Percentiles rank a stretch among this genome's conserved stretches.
These are phyloP conservation scores for Besnoitia besnoiti DNA, from an alignment of 169 alveolate species.

Conservation along the genomic window DNA sequence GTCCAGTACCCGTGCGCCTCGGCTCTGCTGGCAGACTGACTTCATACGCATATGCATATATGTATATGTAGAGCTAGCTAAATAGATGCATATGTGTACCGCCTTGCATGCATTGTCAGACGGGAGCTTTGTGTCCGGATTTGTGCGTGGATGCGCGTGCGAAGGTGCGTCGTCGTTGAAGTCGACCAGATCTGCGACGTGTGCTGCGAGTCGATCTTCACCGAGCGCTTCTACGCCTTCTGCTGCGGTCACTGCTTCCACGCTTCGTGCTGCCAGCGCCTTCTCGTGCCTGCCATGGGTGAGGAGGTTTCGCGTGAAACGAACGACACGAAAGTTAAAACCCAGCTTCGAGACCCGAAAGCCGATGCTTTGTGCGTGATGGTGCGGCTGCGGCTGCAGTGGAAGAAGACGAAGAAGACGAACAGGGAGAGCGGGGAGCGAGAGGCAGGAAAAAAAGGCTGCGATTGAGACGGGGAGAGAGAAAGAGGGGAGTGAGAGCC, in stretches of 20 bases:
- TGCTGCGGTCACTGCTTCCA: conserved; percentile 45
- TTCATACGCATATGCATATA: too few species aligned
- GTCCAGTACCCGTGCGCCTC: too few species aligned
- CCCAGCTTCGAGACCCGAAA: too few species aligned
- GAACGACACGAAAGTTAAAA: background rate
- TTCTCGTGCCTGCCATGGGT: conserved; percentile 7
- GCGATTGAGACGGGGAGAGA: too few species aligned
- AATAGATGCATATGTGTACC: too few species aligned
- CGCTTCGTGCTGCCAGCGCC: conserved; percentile 29
- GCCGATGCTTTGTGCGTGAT: too few species aligned
- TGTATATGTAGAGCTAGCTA: background rate
- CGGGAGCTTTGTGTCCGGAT: background rate
- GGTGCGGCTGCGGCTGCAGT: background rate
- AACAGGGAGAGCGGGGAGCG: too few species aligned
- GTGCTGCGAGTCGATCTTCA: conserved; percentile 17
- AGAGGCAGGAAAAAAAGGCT: too few species aligned
- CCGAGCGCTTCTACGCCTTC: conserved; percentile 21
- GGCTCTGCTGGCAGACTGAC: background rate
- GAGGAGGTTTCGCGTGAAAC: background rate
- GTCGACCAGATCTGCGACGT: conserved; percentile 30
- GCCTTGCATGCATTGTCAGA: background rate
- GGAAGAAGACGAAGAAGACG: background rate
- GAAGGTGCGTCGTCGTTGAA: background rate
- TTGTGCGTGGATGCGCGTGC: background rate
- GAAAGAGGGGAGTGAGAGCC: too few species aligned